Evolutionary conservation across 2,329 filamentous ascomycete genomes (phyloP).

Genomic region (Aureobasidium lini): DNA sequence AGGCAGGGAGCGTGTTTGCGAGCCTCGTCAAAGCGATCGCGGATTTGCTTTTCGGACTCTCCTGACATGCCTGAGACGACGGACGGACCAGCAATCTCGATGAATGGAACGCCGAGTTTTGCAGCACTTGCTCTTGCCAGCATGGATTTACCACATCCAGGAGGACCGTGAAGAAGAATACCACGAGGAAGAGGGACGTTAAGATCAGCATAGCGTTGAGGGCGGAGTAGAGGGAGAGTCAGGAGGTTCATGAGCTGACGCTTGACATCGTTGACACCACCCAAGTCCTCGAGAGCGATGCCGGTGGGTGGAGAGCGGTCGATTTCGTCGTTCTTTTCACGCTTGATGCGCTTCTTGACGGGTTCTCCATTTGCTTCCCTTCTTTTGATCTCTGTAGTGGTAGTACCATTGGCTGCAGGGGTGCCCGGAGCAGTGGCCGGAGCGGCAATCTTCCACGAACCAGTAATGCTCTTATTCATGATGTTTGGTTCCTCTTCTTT

Average conservation of each 20-base stretch:
- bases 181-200: slow-evolving; percentile 65
- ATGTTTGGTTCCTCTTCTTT: slow-evolving; percentile 40
- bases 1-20: slow-evolving; percentile 79
- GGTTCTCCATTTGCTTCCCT: slow-evolving; percentile 59
- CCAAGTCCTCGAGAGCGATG: slow-evolving; percentile 63
- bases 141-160: slow-evolving; percentile 81
- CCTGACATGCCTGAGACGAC: slow-evolving; percentile 82
- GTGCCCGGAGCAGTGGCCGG: slow-evolving; percentile 24
- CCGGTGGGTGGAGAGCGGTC: slow-evolving; percentile 55
- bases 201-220: slow-evolving; percentile 57
- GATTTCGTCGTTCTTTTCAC: slow-evolving; percentile 34
- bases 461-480: slow-evolving; percentile 59
- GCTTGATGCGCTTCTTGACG: slow-evolving; percentile 56
- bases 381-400: slow-evolving; percentile 35
- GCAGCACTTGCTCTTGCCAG: slow-evolving; percentile 74
- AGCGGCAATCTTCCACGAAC: slow-evolving; percentile 43
- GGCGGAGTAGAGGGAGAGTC: slow-evolving; percentile 62
- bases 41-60: slow-evolving; percentile 79
- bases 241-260: slow-evolving; percentile 62
- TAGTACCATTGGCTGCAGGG: slow-evolving; percentile 17
- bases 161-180: slow-evolving; percentile 73
- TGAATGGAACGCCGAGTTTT: slow-evolving; percentile 66
- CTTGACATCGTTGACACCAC: slow-evolving; percentile 67
- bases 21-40: slow-evolving; percentile 82
- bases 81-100: slow-evolving; percentile 73